A percentile compares a stretch with the other conserved stretches of the same genome.
Conservation (phyloP, 805 yeast species). For the Pichia pseudocactophila region DNA sequence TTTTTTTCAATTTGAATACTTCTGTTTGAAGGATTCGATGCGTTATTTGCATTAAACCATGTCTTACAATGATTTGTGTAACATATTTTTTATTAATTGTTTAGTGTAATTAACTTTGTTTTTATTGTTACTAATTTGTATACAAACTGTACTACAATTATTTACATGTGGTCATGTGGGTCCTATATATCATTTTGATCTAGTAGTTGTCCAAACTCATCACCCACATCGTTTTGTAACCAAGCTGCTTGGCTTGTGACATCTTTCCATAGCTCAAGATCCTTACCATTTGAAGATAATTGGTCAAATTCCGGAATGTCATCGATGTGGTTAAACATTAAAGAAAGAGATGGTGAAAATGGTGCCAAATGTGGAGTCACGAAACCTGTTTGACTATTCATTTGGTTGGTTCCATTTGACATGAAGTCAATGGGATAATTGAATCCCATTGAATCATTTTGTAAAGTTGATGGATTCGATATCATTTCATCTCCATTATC, state of each 20-base stretch:
- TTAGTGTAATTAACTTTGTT: constrained; percentile 8
- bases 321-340: constrained; percentile 27
- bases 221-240: constrained; percentile 41
- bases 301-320: constrained; percentile 30
- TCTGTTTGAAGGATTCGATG: neutral
- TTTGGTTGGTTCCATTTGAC: neutral
- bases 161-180: neutral
- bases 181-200: constrained; percentile 3
- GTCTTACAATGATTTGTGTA: constrained; percentile 1
- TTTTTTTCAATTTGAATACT: constrained; percentile 1
- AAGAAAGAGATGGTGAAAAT: constrained; percentile 24
- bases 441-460: neutral
- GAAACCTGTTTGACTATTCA: neutral
- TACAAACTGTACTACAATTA: no score
- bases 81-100: constrained; percentile 7
- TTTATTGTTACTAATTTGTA: no score
- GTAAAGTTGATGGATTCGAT: neutral
- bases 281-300: constrained; percentile 30
- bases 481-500: no score
- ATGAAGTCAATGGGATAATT: neutral
- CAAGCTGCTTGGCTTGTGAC: constrained; percentile 71
- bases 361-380: constrained; percentile 5
- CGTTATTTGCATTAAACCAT: neutral
- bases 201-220: constrained; percentile 26
- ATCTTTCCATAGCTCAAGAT: constrained; percentile 63